Evolutionary conservation across 2,329 filamentous ascomycete species (phyloP), one percentile per base, ranked within the genome.

Genomic region (Metarhizium humberi): DNA sequence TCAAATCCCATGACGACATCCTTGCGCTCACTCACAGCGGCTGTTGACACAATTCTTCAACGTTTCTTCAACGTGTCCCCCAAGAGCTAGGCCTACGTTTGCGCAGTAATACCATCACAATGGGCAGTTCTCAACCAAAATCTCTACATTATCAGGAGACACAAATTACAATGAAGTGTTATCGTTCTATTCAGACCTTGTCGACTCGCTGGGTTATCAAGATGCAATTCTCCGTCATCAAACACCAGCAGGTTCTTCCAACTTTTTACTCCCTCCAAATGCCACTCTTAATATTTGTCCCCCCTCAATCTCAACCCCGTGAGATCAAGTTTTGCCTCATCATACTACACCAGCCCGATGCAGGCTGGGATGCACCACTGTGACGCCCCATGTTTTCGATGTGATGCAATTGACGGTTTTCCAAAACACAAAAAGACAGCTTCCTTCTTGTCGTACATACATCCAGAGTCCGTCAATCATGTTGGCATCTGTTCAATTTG

Each of bases 401-500:
- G 25, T 30, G 45, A 48, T 16, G 45, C 8, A 13, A 48, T 16
- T 30, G 45, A 48, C 25, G 11, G 45, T 29, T 20, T 48, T 30
- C 45, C 45, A 57, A 52, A 54, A 54, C 32, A 16, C 40, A 54
- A 56, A 56, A 56, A 47, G 49, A 8, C 49, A 36, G 49, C 16
- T 16, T 38, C 20, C 20, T 51, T 20, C 29, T 16, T 51, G 30
- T 36, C 49, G 10, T 48, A n/a, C 45, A 30, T 48, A 30, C 45
- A 48, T 48, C 45, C 45, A 48, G 20, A 48, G 13, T 13, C 45
- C 18, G 13, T 29, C 20, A 8, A 13, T 8, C 45, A 30, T 30
- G 11, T 13, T 48, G 45, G 10, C 45, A 48, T 48, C 10, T 29
- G 45, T 20, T 48, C 45, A 48, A 48, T 30, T 30, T 16, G 20